Evolutionary conservation across 225 moss, liverwort and hornwort genomes (phyloP).

Genomic region (Sphagnum contortum): DNA sequence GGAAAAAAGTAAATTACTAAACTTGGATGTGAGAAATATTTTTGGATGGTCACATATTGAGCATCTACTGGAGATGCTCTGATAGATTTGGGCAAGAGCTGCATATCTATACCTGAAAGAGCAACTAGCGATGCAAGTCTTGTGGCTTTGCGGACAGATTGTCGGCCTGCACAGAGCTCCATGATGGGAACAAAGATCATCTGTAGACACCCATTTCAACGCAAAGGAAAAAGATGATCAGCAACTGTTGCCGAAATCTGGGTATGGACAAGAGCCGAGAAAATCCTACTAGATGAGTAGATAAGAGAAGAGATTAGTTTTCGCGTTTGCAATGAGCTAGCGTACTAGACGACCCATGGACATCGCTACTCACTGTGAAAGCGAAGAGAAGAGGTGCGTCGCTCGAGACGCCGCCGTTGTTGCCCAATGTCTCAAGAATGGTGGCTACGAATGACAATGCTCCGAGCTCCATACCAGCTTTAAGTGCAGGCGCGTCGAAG

Average conservation of each 20-base stretch:
- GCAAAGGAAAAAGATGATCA: no score
- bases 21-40: no score
- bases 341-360: no score
- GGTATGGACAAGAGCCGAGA: no score
- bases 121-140: slow-evolving; percentile 70
- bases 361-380: slow-evolving; percentile 44
- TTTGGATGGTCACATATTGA: no score
- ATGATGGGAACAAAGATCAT: slow-evolving; percentile 77
- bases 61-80: no score
- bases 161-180: slow-evolving; percentile 66
- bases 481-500: slow-evolving; percentile 26
- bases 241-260: no score
- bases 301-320: no score
- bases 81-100: no score
- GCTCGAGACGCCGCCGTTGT: slow-evolving; percentile 42
- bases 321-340: no score
- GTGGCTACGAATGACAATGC: slow-evolving; percentile 46
- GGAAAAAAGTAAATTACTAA: no score
- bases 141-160: slow-evolving; percentile 49
- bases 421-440: slow-evolving; percentile 51
- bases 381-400: slow-evolving; percentile 70
- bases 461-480: slow-evolving; percentile 78
- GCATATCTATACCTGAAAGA: slow-evolving; percentile 40
- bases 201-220: slow-evolving; percentile 10
- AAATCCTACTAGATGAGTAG: no score